phyloP scores from a whole-genome alignment of 2,329 filamentous ascomycete species.

The Cadophora sp. region DNA sequence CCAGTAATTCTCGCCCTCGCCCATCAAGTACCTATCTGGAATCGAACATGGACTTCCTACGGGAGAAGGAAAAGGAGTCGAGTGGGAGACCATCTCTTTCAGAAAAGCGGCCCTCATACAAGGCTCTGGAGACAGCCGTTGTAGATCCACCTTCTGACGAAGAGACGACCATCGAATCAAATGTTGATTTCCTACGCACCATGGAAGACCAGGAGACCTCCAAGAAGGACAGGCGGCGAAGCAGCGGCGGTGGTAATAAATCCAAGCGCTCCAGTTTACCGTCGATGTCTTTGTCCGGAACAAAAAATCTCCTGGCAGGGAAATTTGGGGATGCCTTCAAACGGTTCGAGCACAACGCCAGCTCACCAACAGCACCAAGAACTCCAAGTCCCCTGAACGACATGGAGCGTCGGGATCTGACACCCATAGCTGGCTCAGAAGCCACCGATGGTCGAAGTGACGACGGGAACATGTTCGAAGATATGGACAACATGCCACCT shows the following conservation, averaged over 20 bases:
- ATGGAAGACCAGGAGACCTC: conserved; percentile 71
- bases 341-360: conserved; percentile 71
- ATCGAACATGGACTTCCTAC: conserved; percentile 81
- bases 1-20: conserved; percentile 70
- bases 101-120: conserved; percentile 44
- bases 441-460: conserved; percentile 73
- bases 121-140: conserved; percentile 36
- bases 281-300: conserved; percentile 71
- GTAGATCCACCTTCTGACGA: conserved; percentile 50
- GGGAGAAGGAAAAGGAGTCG: conserved; percentile 78
- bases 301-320: conserved; percentile 83
- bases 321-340: conserved; percentile 95
- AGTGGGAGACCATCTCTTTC: conserved; percentile 36
- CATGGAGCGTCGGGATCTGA: conserved; percentile 53
- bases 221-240: conserved; percentile 56
- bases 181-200: conserved; percentile 81
- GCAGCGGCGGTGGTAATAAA: conserved; percentile 57
- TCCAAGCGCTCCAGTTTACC: conserved; percentile 78
- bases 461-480: conserved; percentile 67
- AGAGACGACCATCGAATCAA: conserved; percentile 74
- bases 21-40: conserved; percentile 86
- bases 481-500: conserved; percentile 77
- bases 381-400: conserved; percentile 51
- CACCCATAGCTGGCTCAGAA: conserved; percentile 79
- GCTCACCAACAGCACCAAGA: conserved; percentile 51